Base-by-base conservation (phyloP, 2,329 filamentous ascomycete genomes). In the Microcyclospora tardicrescens region DNA sequence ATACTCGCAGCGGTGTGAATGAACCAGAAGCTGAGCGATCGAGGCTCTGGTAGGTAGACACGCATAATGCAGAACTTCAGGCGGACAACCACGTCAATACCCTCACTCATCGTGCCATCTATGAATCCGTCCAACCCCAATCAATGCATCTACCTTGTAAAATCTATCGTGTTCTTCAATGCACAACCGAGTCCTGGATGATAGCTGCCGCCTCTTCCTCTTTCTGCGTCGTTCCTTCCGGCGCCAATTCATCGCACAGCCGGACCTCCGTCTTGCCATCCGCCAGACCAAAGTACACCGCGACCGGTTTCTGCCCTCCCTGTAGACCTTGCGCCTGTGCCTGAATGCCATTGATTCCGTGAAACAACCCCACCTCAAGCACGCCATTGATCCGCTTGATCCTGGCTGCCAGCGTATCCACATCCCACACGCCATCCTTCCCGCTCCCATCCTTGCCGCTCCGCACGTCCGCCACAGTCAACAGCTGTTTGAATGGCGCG, bases 231-330 rank as follows among this genome's bases (percentile, higher is more conserved):
- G 19, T 24, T 8, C 19, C 19, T 24, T 24, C 19, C 19, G 19
- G 19, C 8, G 19, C 19, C 19, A 24, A 24, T 8, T 24, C 19
- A 24, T 24, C 19, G 19, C 19, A 24, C 19, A 24, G 19, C 30
- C 14, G 30, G 4, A 63, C 55, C 43, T 59, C 49, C 10, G 69
- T 64, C 40, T 56, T 62, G 10, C 67, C 67, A 44, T 69, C 82
- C 33, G 81, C 74, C 76, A 91, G 83, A 28, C 91, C 91, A 63
- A 96, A 98, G 65, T 96, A 98, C 16, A 85, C 87, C 19, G 86
- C 86, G 10, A 95, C 73, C 0, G 91, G 91, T 65, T 89, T 93
- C 65, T 95, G 85, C 1, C 84, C 86, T 35, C 82, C 80, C 35
- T 76, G 63, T 38, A 71, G 67, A 42, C 71, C 67, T 39, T 71